Evolutionary conservation across 129 eudicot species (phyloP), one percentile per base, ranked within the genome.

Genomic region (Chrysanthemum lavandulifolium): DNA sequence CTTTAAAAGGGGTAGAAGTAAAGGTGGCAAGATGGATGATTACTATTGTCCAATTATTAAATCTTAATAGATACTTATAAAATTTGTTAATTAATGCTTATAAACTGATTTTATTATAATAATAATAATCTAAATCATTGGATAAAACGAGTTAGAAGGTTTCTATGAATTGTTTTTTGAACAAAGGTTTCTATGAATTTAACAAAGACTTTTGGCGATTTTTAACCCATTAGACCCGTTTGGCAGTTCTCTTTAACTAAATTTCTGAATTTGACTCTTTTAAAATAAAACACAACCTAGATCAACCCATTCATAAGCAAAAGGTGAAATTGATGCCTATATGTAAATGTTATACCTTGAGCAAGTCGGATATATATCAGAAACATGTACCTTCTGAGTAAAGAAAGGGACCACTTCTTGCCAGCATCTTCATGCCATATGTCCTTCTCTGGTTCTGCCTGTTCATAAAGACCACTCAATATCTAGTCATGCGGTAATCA

Each of bases 401-500:
- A 73, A 68, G 96, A 68, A 84, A 94, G 97, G 58, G 97, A 76
- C 99, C 99, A 94, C 10, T 79, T 79, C 65, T 69, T 81, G 33
- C 82, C 54, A 7, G 81, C 47, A 78, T 90, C 89, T 76, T 90
- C 97, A 43, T 67, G 83, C 74, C 68, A 60, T 23, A 77, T 82
- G 49, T 85, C 86, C 27, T 84, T 80, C 31, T 77, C 79, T 25
- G 89, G 70, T 72, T 84, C 89, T 58, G 85, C 96, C 96, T 94
- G 85, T 61, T 12, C 50, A 76, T 61, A 64, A 13, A 62, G 40
- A 73, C 57, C 36, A 58, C 51, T 53, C 67, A 51, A n/a, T 45
- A 73, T 21, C 67, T 21, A 65, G 23, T 21, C 67, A 74, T 59
- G 51, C 75, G 67, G 59, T 66, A 40, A 73, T 55, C 70, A 66